phyloP scores from a whole-genome alignment of 768 basidiomycete genomes.

The Kwoniella newhampshirensis region DNA sequence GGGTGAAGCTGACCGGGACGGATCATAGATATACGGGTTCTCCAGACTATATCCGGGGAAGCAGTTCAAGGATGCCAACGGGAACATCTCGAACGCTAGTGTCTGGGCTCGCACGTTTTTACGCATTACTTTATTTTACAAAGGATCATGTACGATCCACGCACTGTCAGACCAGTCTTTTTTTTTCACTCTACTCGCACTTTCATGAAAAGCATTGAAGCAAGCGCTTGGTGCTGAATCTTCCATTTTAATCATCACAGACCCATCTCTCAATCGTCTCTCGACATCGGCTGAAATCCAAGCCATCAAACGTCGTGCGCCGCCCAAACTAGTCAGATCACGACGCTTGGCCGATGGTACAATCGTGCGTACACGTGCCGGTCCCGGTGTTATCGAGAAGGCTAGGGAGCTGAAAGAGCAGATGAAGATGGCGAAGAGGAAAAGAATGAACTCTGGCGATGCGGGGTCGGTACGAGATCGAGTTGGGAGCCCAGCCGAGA shows the following conservation, averaged over 20 bases:
- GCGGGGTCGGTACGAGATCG: too few species aligned
- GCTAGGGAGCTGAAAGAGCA: conserved; percentile 36
- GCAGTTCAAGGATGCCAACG: conserved; percentile 49
- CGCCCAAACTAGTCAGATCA: conserved; percentile 51
- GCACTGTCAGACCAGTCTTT: neutral
- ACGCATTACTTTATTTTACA: too few species aligned
- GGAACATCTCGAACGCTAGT: conserved; percentile 47
- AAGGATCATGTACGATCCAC: too few species aligned
- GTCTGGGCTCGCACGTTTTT: conserved; percentile 53
- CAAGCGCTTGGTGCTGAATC: neutral
- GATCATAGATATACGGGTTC: conserved; percentile 51
- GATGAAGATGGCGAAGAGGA: conserved; percentile 27
- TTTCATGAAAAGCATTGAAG: neutral
- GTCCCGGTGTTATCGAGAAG: conserved; percentile 42
- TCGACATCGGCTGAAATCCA: conserved; percentile 40
- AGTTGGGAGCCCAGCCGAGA: too few species aligned
- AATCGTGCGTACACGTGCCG: conserved; percentile 40
- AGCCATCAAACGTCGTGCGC: conserved; percentile 47
- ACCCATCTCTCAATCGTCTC: conserved; percentile 47
- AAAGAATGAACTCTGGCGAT: neutral
- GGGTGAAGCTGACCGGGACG: too few species aligned
- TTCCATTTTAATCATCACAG: conserved; percentile 10
- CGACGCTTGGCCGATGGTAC: conserved; percentile 49
- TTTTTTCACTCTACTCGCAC: neutral
- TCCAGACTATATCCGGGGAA: conserved; percentile 47